A percentile compares a stretch with the other conserved stretches of the same genome.
These are phyloP conservation scores for Leccinum insigne DNA, from an alignment of 1,284 basidiomycete genomes.

Conservation along the genomic window DNA sequence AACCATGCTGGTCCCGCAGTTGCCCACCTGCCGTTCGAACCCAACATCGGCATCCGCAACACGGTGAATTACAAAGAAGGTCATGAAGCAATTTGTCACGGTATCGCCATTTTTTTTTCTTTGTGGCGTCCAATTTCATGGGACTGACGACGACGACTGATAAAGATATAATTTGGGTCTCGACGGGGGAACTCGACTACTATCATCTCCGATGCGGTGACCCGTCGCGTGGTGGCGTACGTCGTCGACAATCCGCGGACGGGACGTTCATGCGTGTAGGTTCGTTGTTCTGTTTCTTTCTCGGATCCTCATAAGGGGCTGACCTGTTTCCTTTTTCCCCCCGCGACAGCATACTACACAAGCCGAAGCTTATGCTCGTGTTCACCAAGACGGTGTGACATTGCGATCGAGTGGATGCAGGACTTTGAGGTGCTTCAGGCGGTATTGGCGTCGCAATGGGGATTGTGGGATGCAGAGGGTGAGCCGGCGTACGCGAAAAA, in stretches of 20 bases:
- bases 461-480: conserved; percentile 76
- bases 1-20: conserved; percentile 83
- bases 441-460: conserved; percentile 64
- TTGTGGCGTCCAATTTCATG: conserved; percentile 10
- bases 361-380: conserved; percentile 83
- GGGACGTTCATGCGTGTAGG: too few relatives aligned
- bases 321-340: too few relatives aligned
- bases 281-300: too few relatives aligned
- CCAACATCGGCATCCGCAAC: conserved; percentile 98
- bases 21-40: conserved; percentile 85
- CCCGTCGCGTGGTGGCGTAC: too few relatives aligned
- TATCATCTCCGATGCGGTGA: too few relatives aligned
- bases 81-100: conserved; percentile 92
- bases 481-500: conserved; percentile 99
- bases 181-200: conserved; percentile 60
- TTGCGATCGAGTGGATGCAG: conserved; percentile 97
- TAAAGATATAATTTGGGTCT: conserved; percentile 98
- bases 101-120: conserved; percentile 37
- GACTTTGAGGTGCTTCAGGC: conserved; percentile 93
- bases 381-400: conserved; percentile 97
- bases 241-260: too few relatives aligned
- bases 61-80: conserved; percentile 95
- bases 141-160: conserved; percentile 10
- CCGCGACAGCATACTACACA: conserved; percentile 86
- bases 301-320: too few relatives aligned